These are phyloP conservation scores for Capsicum rhomboideum DNA, from an alignment of 257 asterid genomes.

Conservation along the genomic window DNA sequence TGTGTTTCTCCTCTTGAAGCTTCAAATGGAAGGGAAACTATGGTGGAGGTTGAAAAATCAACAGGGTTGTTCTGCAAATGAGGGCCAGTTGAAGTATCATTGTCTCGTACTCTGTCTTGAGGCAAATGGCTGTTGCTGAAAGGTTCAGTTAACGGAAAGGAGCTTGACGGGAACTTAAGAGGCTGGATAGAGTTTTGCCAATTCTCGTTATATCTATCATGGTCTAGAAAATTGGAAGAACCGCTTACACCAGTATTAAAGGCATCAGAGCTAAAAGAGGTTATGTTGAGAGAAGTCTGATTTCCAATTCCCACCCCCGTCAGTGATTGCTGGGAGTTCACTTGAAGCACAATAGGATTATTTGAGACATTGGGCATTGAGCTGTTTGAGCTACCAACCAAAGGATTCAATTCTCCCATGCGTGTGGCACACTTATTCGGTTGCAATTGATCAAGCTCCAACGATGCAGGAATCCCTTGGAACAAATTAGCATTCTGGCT, in stretches of 20 bases:
- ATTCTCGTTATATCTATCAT: conserved; percentile 32
- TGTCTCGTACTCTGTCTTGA: conserved; percentile 29
- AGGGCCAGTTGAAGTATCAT: conserved; percentile 27
- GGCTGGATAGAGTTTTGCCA: conserved; percentile 40
- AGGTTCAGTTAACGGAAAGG: conserved; percentile 33
- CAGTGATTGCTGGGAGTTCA: conserved; percentile 35
- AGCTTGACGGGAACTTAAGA: conserved; percentile 31
- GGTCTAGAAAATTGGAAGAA: conserved; percentile 47
- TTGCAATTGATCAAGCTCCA: conserved; percentile 53
- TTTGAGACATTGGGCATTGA: conserved; percentile 19
- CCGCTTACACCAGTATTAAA: conserved; percentile 26
- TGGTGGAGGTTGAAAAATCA: conserved; percentile 27
- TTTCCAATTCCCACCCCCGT: conserved; percentile 36
- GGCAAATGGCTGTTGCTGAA: conserved; percentile 35
- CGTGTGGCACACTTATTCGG: conserved; percentile 25
- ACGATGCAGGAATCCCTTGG: conserved; percentile 50
- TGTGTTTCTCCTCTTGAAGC: conserved; percentile 38
- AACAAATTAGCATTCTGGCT: conserved; percentile 32
- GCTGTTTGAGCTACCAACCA: conserved; percentile 30
- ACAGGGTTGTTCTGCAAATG: conserved; percentile 29
- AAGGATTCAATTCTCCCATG: conserved; percentile 22
- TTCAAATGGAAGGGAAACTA: conserved; percentile 31
- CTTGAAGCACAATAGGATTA: conserved; percentile 37
- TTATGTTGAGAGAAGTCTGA: conserved; percentile 30
- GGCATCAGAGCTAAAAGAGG: conserved; percentile 41